Evolutionary conservation across 768 basidiomycete genomes (phyloP), one percentile per base, ranked within the genome.

Genomic region (Lactarius hatsudake): DNA sequence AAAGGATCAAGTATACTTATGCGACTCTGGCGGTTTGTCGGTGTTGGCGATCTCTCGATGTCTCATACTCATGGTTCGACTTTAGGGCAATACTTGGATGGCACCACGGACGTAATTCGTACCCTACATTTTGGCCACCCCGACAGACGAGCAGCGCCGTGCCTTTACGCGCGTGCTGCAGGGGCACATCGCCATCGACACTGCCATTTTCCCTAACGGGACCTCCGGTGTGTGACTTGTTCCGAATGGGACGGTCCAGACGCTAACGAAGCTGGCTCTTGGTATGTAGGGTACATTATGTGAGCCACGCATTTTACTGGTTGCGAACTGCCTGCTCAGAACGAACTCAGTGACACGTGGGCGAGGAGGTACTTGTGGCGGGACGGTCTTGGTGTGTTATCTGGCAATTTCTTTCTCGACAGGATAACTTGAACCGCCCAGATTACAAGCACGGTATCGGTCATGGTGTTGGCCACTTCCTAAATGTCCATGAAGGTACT

Each of bases 31-130:
- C 74, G 93, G 91, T 87, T 71, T 60, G 73, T 63, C 15, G 17
- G 48, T 30, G 30, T 10, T 36, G 6, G 26, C 3, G 30, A 18
- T 18, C 43, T 9, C 60, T 26, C 32, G 8, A 26, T 55, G 30
- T 40, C n/a, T 4, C 1, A 8, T 53, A 55, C 13, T 69, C 51
- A 55, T n/a, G 45, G 57, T 26, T 17, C 32, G n/a, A 2, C 28
- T 0, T 20, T 67, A 90, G 89, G 84, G 2, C 95, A 97, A 77
- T 96, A 88, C 78, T 75, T 86, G 40, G 96, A 98, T 71, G 96
- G 96, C 12, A 98, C 96, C 0, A 99, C 97, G 1, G 96, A 99
- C 74, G 91, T 91, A 18, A 96, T 95, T 1, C 82, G 96, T 53
- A 97, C 94, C 67, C 65, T 93, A 88, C 95, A 98, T 75, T 98